These are phyloP conservation scores for Casuarina glauca DNA, from an alignment of 306 rosid genomes.

Conservation along the genomic window DNA sequence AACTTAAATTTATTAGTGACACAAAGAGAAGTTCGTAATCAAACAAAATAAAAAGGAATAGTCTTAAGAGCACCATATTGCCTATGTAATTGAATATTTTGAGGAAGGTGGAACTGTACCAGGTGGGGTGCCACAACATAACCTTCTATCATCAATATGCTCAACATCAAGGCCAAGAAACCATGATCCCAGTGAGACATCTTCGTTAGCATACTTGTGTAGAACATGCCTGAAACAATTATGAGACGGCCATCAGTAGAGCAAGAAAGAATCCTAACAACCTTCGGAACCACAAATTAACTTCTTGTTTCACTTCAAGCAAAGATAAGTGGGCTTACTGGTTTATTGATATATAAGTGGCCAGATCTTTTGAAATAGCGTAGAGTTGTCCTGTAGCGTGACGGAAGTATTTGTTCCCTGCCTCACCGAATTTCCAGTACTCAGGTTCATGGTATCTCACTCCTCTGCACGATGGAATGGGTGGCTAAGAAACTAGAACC, in stretches of 20 bases:
- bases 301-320: not conserved
- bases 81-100: not conserved
- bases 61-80: not conserved
- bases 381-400: slow-evolving; percentile 98
- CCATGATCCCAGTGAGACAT: slow-evolving; percentile 96
- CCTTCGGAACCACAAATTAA: not conserved
- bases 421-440: slow-evolving; percentile 91
- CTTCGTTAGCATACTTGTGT: slow-evolving; percentile 97
- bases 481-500: slow-evolving; percentile 36
- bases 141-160: slow-evolving; percentile 89
- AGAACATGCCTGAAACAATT: slow-evolving; percentile 73
- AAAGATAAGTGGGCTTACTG: slow-evolving; percentile 57
- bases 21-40: not conserved
- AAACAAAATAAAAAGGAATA: not conserved
- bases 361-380: slow-evolving; percentile 93
- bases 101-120: slow-evolving; percentile 44
- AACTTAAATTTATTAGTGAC: not conserved
- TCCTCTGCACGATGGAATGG: slow-evolving; percentile 60
- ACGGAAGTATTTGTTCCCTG: slow-evolving; percentile 96
- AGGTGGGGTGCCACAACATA: slow-evolving; percentile 97
- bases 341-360: slow-evolving; percentile 77
- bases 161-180: slow-evolving; percentile 92
- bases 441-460: slow-evolving; percentile 99
- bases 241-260: slow-evolving; percentile 11
- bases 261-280: slow-evolving; percentile 13